These are phyloP conservation scores for Aspergillus candidus DNA, from an alignment of 2,329 filamentous ascomycete species.

Conservation along the genomic window DNA sequence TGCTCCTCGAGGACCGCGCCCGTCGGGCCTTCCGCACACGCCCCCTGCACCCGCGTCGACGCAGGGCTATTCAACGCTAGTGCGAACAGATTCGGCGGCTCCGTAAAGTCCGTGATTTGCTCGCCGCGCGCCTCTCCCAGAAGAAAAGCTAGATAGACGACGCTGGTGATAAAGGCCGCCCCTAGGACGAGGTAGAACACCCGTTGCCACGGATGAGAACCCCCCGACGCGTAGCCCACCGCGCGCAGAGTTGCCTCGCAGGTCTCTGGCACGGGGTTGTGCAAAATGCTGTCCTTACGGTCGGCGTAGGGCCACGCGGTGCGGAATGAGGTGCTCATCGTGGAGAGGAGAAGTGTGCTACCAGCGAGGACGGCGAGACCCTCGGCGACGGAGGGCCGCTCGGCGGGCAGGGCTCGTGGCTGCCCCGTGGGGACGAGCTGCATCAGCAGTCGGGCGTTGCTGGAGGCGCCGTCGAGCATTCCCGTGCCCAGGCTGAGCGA, in stretches of 20 bases:
- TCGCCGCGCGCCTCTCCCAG: constrained; percentile 48
- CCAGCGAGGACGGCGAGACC: constrained; percentile 64
- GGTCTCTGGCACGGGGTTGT: constrained; percentile 45
- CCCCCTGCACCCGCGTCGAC: constrained; percentile 46
- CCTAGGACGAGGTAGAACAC: constrained; percentile 63
- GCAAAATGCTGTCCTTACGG: constrained; percentile 30
- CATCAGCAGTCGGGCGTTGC: constrained; percentile 54
- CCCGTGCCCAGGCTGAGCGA: constrained; percentile 55
- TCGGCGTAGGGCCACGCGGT: constrained; percentile 49
- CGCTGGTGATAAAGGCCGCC: constrained; percentile 61
- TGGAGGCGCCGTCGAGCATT: constrained; percentile 50
- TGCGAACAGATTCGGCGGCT: constrained; percentile 68
- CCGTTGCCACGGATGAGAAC: constrained; percentile 54
- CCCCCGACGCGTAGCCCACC: constrained; percentile 66
- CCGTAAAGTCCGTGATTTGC: constrained; percentile 71
- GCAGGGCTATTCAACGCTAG: constrained; percentile 62
- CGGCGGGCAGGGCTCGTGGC: constrained; percentile 39
- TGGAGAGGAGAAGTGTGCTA: constrained; percentile 58
- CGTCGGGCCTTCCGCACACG: constrained; percentile 51
- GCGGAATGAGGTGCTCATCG: constrained; percentile 55
- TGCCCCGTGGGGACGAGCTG: constrained; percentile 46
- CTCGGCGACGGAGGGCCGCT: constrained; percentile 64
- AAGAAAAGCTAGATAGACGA: constrained; percentile 60
- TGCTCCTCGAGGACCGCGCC: constrained; percentile 44
- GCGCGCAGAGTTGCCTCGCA: constrained; percentile 61